Percentiles rank a stretch among this genome's conserved stretches.
These are phyloP conservation scores for Schoenoplectus tabernaemontani DNA, from an alignment of 202 grass and related monocot species.

Conservation along the genomic window DNA sequence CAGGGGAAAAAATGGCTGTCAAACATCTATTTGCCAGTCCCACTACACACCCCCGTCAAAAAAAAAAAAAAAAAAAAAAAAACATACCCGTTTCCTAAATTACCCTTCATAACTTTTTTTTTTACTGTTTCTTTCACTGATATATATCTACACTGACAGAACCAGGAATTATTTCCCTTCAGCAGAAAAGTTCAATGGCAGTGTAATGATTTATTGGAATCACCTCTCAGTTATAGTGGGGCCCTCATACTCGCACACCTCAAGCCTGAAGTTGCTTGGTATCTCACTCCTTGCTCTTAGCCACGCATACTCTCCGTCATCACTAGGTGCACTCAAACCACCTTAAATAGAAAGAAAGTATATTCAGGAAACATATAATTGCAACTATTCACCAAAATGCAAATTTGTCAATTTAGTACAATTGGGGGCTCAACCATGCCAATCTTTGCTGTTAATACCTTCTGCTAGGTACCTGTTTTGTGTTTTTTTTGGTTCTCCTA, in stretches of 20 bases:
- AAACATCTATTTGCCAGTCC: not conserved
- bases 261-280: constrained; percentile 25
- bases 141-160: constrained; percentile 28
- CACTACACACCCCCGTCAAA: constrained; percentile 5
- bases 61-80: not conserved
- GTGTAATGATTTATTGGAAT: constrained; percentile 8
- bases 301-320: constrained; percentile 36
- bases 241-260: constrained; percentile 20
- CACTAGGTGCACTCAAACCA: not conserved
- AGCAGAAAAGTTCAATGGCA: not conserved
- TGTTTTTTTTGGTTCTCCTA: not conserved
- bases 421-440: not conserved
- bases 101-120: not conserved
- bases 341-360: constrained; percentile 24
- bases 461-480: not conserved
- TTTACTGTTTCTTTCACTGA: constrained; percentile 14
- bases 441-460: not conserved
- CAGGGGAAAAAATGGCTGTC: not conserved
- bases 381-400: not conserved
- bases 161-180: not conserved
- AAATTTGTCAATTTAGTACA: not conserved
- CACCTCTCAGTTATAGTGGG: constrained; percentile 16
- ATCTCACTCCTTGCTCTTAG: constrained; percentile 37
- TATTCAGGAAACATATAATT: not conserved
- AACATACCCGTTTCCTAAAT: constrained; percentile 10